Percentiles rank a stretch among this genome's conserved stretches.
Evolutionary conservation across 305 asterid genomes (phyloP).

Genomic region (Solanum hybrid): DNA sequence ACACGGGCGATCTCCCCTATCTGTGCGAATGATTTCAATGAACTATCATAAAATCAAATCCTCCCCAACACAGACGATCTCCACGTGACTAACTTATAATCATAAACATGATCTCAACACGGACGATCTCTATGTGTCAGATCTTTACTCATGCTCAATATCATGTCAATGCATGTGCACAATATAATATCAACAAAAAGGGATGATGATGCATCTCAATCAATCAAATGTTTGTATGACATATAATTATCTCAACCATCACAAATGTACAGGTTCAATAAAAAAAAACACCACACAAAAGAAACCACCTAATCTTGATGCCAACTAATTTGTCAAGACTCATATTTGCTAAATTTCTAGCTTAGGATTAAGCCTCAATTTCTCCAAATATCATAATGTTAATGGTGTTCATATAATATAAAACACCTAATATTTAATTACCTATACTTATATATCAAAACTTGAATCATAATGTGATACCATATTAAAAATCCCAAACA

Average conservation of each 20-base stretch:
- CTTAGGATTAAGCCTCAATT: background rate
- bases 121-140: background rate
- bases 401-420: background rate
- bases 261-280: background rate
- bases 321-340: background rate
- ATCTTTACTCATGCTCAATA: background rate
- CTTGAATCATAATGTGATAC: background rate
- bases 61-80: background rate
- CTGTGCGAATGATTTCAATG: background rate
- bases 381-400: background rate
- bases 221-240: background rate
- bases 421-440: too few species aligned
- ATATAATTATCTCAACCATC: background rate
- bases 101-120: background rate
- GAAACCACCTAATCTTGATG: background rate
- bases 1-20: background rate
- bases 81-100: background rate
- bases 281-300: background rate
- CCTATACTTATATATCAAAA: background rate
- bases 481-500: background rate
- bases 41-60: background rate
- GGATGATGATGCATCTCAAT: background rate
- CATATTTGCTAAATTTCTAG: background rate
- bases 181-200: background rate
- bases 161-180: background rate